phyloP scores from a whole-genome alignment of 2,329 filamentous ascomycete species.

The Dactylonectria estremocensis region DNA sequence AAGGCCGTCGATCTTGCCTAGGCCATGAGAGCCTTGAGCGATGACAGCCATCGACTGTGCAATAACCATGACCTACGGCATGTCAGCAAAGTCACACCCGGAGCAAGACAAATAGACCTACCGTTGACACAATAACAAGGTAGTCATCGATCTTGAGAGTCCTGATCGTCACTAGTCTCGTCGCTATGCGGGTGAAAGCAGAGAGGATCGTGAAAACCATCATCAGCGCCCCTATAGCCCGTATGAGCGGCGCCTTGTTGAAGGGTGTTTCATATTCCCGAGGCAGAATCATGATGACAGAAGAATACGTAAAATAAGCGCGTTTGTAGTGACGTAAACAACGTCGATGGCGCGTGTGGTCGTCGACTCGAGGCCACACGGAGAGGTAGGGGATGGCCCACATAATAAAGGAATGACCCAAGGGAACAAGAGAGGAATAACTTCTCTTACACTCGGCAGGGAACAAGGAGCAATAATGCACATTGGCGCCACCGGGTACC shows the following conservation, averaged over 20 bases:
- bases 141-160: slow-evolving; percentile 37
- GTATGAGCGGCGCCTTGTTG: slow-evolving; percentile 44
- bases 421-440: background rate
- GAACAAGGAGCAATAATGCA: background rate
- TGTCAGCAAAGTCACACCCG: slow-evolving; percentile 6
- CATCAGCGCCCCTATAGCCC: slow-evolving; percentile 40
- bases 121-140: slow-evolving; percentile 36
- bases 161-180: slow-evolving; percentile 31
- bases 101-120: slow-evolving; percentile 1
- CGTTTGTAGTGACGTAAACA: background rate
- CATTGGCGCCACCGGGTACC: background rate
- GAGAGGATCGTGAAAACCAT: slow-evolving; percentile 43
- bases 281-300: slow-evolving; percentile 24
- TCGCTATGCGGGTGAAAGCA: slow-evolving; percentile 35
- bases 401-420: background rate
- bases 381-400: background rate
- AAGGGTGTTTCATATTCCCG: slow-evolving; percentile 41
- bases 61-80: slow-evolving; percentile 32
- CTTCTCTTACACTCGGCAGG: background rate
- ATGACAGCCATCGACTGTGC: slow-evolving; percentile 39
- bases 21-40: slow-evolving; percentile 33
- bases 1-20: slow-evolving; percentile 34
- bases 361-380: background rate
- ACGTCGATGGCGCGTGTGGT: background rate
- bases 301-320: background rate